Conservation (phyloP, 306 rosid species). For the Arachis stenosperma region DNA sequence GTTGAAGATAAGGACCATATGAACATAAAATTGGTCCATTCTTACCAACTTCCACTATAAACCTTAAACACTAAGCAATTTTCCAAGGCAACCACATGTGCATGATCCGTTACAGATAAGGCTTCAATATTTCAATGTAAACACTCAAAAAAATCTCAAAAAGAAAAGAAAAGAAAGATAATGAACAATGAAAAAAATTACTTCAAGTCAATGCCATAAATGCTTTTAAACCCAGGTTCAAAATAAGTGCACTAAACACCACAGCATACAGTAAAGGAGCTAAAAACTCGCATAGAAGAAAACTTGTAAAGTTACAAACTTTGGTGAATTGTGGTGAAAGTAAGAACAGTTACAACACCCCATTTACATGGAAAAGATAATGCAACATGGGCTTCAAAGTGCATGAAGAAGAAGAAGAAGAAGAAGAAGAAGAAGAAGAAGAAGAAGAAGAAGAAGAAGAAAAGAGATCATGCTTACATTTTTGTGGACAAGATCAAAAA, state of each 20-base stretch:
- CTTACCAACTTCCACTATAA: constrained; percentile 72
- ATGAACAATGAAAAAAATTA: constrained; percentile 11
- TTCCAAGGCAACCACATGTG: constrained; percentile 47
- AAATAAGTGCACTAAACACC: constrained; percentile 35
- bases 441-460: background rate
- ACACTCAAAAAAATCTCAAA: constrained; percentile 29
- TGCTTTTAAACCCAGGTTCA: constrained; percentile 38
- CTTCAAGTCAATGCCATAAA: constrained; percentile 56
- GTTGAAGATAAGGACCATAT: constrained; percentile 55
- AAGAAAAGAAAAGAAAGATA: background rate
- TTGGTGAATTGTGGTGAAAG: constrained; percentile 28
- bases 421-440: background rate
- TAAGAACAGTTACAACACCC: constrained; percentile 22
- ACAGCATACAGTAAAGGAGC: constrained; percentile 20
- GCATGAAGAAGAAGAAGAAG: constrained; percentile 12
- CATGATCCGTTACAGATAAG: constrained; percentile 32
- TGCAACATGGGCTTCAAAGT: constrained; percentile 35
- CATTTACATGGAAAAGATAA: constrained; percentile 25
- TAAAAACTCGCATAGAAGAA: constrained; percentile 14
- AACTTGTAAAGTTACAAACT: constrained; percentile 17
- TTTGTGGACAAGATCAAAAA: constrained; percentile 35
- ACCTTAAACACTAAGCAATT: constrained; percentile 72
- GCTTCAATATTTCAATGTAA: constrained; percentile 43
- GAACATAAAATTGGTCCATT: constrained; percentile 58
- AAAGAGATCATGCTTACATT: constrained; percentile 47